A percentile compares a stretch with the other conserved stretches of the same genome.
Evolutionary conservation across 1,284 basidiomycete genomes (phyloP).

Genomic region (Cryptococcus sp.): DNA sequence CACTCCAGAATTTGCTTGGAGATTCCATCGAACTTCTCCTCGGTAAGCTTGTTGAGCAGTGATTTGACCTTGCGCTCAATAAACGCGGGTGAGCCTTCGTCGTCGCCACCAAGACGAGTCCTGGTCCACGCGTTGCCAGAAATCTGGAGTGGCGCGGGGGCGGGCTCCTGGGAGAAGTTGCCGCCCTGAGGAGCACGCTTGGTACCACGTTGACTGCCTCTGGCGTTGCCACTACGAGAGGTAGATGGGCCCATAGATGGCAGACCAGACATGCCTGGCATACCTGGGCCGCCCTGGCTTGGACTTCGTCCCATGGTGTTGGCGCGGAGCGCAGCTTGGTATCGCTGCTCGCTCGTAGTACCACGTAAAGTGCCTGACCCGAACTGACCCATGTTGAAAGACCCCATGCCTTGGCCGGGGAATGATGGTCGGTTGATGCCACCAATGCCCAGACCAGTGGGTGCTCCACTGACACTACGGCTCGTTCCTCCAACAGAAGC

Average conservation of each 20-base stretch:
- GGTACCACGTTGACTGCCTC: constrained; percentile 48
- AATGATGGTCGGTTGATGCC: constrained; percentile 55
- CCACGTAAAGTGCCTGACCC: constrained; percentile 56
- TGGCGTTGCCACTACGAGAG: constrained; percentile 33
- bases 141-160: constrained; percentile 72
- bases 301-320: constrained; percentile 69
- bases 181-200: constrained; percentile 47
- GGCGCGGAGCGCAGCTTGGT: constrained; percentile 44
- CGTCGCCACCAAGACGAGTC: constrained; percentile 51
- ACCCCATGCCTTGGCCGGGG: constrained; percentile 49
- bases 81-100: constrained; percentile 72
- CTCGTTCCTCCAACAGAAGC: constrained; percentile 58
- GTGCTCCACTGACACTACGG: constrained; percentile 50
- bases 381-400: constrained; percentile 76
- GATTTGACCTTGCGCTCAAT: constrained; percentile 93
- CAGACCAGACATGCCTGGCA: constrained; percentile 27
- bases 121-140: constrained; percentile 81
- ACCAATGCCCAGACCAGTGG: constrained; percentile 38
- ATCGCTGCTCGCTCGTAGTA: constrained; percentile 72
- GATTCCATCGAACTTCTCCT: constrained; percentile 96
- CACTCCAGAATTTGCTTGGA: constrained; percentile 88
- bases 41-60: constrained; percentile 93
- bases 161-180: constrained; percentile 43
- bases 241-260: constrained; percentile 32
- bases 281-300: constrained; percentile 63